Base-by-base conservation (phyloP, 441 rosid species). In the Isatis lusitanica region DNA sequence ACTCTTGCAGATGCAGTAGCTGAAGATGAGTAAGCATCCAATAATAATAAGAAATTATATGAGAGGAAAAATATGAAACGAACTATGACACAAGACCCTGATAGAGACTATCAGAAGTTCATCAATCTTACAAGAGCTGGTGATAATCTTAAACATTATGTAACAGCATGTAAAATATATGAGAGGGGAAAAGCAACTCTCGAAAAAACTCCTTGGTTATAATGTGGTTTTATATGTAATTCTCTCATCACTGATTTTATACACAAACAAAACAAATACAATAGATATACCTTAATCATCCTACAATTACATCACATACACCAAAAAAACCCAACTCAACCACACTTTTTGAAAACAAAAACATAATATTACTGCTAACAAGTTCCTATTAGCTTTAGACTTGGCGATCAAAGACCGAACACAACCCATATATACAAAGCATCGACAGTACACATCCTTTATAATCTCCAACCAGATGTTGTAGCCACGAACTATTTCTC, bases 401-500 rank as follows among this genome's bases (percentile, higher is more conserved):
- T n/a, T n/a, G n/a, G n/a, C n/a, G n/a, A n/a, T 33, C n/a, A 33
- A 33, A 57, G 42, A 57, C 35, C 3, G 24, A 62, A 21, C n/a
- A 62, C 35, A 42, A 26, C 52, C 11, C 9, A 61, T 24, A 61
- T 39, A 40, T 39, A 40, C 36, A 61, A 40, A 24, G 18, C 35
- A 61, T 21, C 9, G 12, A 61, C 11, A 7, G 15, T 38, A 5
- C 16, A 43, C 33, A 53, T 63, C 18, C 36, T 53, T 21, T 31
- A 24, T 7, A 55, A 55, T 28, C 55, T 52, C 43, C 57, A 55
- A 55, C 50, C 43, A 28, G 56, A 50, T 67, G 39, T 28, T 66
- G 6, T 43, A 12, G 16, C 35, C 62, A 40, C 42, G 2, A 21
- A 26, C 81, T 86, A 93, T 48, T 77, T 85, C 58, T 79, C 87